These are phyloP conservation scores for Acanthamoeba quina DNA, from an alignment of 208 protist species.

Conservation along the genomic window DNA sequence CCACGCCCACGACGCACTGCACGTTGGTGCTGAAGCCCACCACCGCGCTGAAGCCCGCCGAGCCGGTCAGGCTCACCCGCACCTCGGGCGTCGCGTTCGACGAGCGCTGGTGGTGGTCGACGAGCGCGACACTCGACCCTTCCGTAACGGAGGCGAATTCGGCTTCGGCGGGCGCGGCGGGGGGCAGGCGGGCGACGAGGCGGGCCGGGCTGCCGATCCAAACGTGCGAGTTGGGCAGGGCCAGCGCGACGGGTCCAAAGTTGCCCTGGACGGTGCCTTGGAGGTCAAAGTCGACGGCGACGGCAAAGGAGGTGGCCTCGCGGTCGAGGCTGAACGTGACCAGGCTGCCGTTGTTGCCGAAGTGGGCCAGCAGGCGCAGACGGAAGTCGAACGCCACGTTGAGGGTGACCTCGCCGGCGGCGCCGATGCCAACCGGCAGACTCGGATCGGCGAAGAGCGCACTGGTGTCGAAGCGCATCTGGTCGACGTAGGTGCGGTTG, in stretches of 20 bases:
- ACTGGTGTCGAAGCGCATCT: background rate
- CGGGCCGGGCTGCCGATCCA: conserved; percentile 38
- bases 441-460: background rate
- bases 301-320: background rate
- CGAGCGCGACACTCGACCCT: background rate
- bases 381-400: background rate
- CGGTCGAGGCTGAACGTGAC: conserved; percentile 25
- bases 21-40: conserved; percentile 41
- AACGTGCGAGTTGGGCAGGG: background rate
- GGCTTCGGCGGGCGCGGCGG: background rate
- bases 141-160: background rate
- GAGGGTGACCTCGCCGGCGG: conserved; percentile 10
- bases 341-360: background rate
- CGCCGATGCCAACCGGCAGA: conserved; percentile 7
- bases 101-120: background rate
- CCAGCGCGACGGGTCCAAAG: conserved; percentile 44
- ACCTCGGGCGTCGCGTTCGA: background rate
- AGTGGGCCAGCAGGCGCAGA: background rate
- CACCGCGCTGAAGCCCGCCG: conserved; percentile 15
- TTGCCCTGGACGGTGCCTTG: background rate
- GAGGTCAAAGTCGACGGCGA: background rate
- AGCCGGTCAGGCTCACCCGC: background rate
- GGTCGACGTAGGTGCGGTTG: conserved; percentile 35
- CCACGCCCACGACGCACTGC: conserved; percentile 5
- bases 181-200: background rate